Evolutionary conservation across 495 filamentous ascomycete species (phyloP).

Genomic region (Recurvomyces mirabilis): DNA sequence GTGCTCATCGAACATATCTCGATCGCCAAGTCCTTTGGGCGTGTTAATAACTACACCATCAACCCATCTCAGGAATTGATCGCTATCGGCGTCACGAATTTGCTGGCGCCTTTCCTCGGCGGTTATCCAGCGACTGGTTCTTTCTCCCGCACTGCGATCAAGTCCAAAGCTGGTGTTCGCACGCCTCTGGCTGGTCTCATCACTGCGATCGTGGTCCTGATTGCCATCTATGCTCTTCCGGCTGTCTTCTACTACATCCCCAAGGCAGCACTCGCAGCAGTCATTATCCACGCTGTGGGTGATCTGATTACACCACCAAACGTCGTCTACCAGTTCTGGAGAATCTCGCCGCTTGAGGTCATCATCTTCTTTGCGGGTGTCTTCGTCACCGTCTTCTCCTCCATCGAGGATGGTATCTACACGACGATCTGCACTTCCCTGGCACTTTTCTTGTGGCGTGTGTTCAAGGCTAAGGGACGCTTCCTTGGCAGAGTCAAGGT

Average conservation of each 20-base stretch:
- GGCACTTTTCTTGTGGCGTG: slow-evolving; percentile 73
- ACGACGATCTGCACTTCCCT: slow-evolving; percentile 63
- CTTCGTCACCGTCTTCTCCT: slow-evolving; percentile 75
- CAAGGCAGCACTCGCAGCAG: slow-evolving; percentile 68
- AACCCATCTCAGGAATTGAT: slow-evolving; percentile 95
- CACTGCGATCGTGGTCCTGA: slow-evolving; percentile 74
- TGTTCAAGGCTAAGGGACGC: slow-evolving; percentile 71
- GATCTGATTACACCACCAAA: slow-evolving; percentile 92
- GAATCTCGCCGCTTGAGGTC: slow-evolving; percentile 78
- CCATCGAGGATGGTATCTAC: slow-evolving; percentile 90
- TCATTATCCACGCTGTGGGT: slow-evolving; percentile 96
- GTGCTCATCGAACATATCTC: slow-evolving; percentile 73
- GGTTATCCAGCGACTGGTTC: slow-evolving; percentile 92
- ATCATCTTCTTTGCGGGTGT: slow-evolving; percentile 93
- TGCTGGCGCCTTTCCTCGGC: slow-evolving; percentile 87
- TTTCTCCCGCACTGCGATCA: slow-evolving; percentile 95
- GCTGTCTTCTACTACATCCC: slow-evolving; percentile 95
- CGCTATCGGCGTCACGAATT: slow-evolving; percentile 84
- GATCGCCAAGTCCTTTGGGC: slow-evolving; percentile 96
- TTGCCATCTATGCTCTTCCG: slow-evolving; percentile 90
- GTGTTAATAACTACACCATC: slow-evolving; percentile 97
- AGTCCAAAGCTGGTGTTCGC: slow-evolving; percentile 91
- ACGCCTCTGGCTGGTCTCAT: slow-evolving; percentile 89
- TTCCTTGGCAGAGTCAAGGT: slow-evolving; percentile 85
- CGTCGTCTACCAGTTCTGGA: slow-evolving; percentile 93